phyloP scores from a whole-genome alignment of 1,284 basidiomycete species.

The Sanghuangporus sanghuang region DNA sequence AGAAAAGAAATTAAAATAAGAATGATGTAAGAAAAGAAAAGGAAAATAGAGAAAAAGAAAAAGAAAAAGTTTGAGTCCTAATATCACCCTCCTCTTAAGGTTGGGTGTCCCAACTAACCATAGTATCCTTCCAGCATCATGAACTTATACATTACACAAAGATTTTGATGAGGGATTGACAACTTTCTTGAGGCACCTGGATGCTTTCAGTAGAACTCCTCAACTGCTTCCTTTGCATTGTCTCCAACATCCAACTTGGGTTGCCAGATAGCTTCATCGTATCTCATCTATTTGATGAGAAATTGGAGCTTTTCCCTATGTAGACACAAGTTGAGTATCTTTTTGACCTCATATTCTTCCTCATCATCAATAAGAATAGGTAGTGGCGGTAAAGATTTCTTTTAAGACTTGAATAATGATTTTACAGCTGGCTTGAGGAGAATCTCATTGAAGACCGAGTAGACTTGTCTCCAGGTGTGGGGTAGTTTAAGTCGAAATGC shows the following conservation, averaged over 20 bases:
- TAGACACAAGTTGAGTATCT: background rate
- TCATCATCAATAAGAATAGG: background rate
- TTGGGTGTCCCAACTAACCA: no score
- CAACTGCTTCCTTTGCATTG: background rate
- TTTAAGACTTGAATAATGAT: background rate
- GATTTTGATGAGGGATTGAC: no score
- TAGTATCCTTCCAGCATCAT: no score
- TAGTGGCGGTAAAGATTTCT: background rate
- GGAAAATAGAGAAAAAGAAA: no score
- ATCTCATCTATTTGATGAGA: background rate
- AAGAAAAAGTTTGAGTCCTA: no score
- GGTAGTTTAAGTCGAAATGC: background rate
- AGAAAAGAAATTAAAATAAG: no score
- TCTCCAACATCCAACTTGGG: background rate
- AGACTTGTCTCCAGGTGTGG: background rate
- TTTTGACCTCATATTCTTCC: background rate
- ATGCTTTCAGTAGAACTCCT: background rate
- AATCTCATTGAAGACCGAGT: background rate
- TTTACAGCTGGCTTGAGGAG: background rate
- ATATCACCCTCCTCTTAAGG: no score
- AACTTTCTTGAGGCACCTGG: background rate
- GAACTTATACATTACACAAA: no score
- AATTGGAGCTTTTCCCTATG: background rate
- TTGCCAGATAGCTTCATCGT: background rate
- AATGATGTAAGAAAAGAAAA: no score